Evolutionary conservation across 129 eudicot genomes (phyloP), one percentile per base, ranked within the genome.

Genomic region (Ambrosia trifida): DNA sequence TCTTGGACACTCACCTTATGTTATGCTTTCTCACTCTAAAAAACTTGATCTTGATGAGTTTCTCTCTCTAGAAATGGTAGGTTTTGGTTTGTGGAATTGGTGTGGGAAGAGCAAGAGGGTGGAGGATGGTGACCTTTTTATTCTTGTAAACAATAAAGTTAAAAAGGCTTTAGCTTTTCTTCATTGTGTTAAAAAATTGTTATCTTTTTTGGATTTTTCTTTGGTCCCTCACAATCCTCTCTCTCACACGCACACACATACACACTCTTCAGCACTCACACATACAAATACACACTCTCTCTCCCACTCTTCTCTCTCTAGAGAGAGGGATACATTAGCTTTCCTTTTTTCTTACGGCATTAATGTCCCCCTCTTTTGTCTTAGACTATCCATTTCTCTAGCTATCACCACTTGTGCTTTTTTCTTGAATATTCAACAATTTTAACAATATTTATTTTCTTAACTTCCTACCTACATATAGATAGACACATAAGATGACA

Each of bases 341-440:
- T 90, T 90, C 83, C 91, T 87, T 90, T 85, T 86, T 74, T 72
- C 85, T 81, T 85, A 85, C 95, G 91, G 89, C 97, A 87, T 81
- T 81, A 86, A 68, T 80, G 72, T 70, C 76, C 66, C 63, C 76
- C 82, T 83, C 62, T 82, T 78, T 85, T 74, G 73, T 78, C 77
- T 62, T 78, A 60, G 81, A 74, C 77, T 69, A 69, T 66, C 81
- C 80, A 63, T 59, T 72, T 69, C 65, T 36, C 76, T 85, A 75
- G 84, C 85, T 68, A 79, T 79, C 80, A 72, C 69, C 69, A 77
- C 73, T 59, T 32, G 68, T 59, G 68, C 64, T 59, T 79, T 44
- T 32, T 9, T 7, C 68, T 70, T 69, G 2, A 24, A 58, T 49
- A 20, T 67, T 59, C 36, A 44, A 49, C 17, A 67, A 18, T n/a